phyloP scores from a whole-genome alignment of 805 yeast species.

The Blastobotrys robertii region DNA sequence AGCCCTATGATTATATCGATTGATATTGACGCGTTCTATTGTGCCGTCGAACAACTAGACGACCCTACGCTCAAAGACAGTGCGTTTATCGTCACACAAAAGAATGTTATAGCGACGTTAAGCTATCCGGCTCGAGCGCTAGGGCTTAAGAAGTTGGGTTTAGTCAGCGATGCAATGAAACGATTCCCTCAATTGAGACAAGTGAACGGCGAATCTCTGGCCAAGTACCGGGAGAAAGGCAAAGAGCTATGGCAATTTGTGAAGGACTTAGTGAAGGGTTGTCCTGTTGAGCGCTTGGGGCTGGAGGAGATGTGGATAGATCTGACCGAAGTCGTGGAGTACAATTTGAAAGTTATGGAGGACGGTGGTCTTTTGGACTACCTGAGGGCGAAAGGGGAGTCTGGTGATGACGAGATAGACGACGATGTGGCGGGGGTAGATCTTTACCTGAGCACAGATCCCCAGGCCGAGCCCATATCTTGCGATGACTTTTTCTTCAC shows the following conservation, averaged over 20 bases:
- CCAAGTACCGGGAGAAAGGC: conserved; percentile 24
- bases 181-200: conserved; percentile 18
- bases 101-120: conserved; percentile 23
- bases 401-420: conserved; percentile 13
- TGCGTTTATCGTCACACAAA: conserved; percentile 26
- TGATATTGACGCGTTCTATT: conserved; percentile 28
- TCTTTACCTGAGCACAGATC: neutral
- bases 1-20: conserved; percentile 16
- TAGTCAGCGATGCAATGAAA: conserved; percentile 10
- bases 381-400: neutral
- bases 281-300: conserved; percentile 25
- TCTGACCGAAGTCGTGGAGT: conserved; percentile 13
- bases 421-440: conserved; percentile 8
- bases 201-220: conserved; percentile 25
- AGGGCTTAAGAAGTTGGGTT: conserved; percentile 22
- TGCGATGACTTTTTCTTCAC: conserved; percentile 22
- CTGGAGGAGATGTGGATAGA: conserved; percentile 27
- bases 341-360: conserved; percentile 6
- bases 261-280: conserved; percentile 8
- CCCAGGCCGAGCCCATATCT: neutral
- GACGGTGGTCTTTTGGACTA: conserved; percentile 6
- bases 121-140: conserved; percentile 25
- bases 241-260: conserved; percentile 19
- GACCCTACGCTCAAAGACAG: conserved; percentile 18
- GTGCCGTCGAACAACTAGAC: conserved; percentile 25